Conservation (phyloP, 768 basidiomycete species). For the Mycena kentingensis region DNA sequence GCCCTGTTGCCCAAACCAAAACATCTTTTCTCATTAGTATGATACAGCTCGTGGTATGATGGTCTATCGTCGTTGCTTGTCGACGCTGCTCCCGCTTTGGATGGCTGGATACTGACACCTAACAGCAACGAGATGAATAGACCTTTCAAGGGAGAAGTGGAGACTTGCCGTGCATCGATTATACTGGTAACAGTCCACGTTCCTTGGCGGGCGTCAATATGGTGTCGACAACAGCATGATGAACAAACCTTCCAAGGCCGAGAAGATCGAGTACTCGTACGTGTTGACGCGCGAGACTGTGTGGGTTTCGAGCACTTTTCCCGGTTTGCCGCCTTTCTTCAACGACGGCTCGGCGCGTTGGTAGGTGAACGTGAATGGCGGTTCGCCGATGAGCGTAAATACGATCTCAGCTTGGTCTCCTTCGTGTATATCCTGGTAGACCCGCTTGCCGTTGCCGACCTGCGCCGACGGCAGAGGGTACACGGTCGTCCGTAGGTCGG, state of each 20-base stretch:
- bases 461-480: constrained; percentile 87
- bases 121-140: constrained; percentile 84
- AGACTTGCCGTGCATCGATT: too few species aligned
- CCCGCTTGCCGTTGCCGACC: constrained; percentile 82
- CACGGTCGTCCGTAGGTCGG: constrained; percentile 71
- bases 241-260: constrained; percentile 79
- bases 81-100: constrained; percentile 50
- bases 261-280: constrained; percentile 86
- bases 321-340: constrained; percentile 68
- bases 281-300: constrained; percentile 79
- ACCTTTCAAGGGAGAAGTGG: too few species aligned
- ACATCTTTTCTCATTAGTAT: constrained; percentile 28
- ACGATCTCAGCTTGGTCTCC: constrained; percentile 93
- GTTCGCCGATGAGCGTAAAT: constrained; percentile 86
- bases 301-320: constrained; percentile 88
- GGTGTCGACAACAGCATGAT: background rate
- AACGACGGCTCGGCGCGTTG: constrained; percentile 74
- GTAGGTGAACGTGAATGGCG: constrained; percentile 96
- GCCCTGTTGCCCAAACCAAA: background rate
- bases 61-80: constrained; percentile 34
- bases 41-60: constrained; percentile 20
- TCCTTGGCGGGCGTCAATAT: constrained; percentile 44
- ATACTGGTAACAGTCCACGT: constrained; percentile 95
- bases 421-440: constrained; percentile 12
- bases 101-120: constrained; percentile 87